A percentile compares a stretch with the other conserved stretches of the same genome.
phyloP scores from a whole-genome alignment of 371 early-diverging fungal species.

The Thermomucor indicae-seudaticae region DNA sequence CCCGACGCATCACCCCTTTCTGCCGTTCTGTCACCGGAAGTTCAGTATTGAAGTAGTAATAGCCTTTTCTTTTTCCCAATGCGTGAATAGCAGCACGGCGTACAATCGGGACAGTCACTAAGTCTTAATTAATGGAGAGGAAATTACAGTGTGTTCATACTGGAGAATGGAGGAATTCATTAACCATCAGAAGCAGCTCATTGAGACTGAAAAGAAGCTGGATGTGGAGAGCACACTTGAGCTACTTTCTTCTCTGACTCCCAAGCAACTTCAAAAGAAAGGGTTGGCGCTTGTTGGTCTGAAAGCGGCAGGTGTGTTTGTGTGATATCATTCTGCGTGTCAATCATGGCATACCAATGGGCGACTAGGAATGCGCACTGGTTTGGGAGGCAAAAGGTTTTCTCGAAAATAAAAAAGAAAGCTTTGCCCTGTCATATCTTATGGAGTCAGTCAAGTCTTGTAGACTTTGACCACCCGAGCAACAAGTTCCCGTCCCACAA shows the following conservation, averaged over 20 bases:
- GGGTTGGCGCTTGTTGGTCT: conserved; percentile 67
- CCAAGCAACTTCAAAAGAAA: conserved; percentile 62
- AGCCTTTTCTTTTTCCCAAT: too few relatives aligned
- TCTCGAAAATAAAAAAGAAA: background rate
- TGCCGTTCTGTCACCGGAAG: too few relatives aligned
- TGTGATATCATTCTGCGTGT: background rate
- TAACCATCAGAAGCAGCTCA: conserved; percentile 51
- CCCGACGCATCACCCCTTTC: too few relatives aligned
- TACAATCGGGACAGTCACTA: too few relatives aligned
- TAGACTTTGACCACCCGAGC: conserved; percentile 50
- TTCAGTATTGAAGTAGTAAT: too few relatives aligned
- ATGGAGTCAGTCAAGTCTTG: background rate
- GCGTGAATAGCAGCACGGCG: too few relatives aligned
- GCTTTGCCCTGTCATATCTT: background rate
- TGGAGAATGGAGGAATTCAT: conserved; percentile 36
- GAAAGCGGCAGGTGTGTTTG: conserved; percentile 46
- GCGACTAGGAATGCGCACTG: conserved; percentile 58
- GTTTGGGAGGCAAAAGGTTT: conserved; percentile 73
- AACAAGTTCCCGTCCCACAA: conserved; percentile 66
- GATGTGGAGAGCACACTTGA: conserved; percentile 61
- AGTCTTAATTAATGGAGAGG: too few relatives aligned
- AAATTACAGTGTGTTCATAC: too few relatives aligned
- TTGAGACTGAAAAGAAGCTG: conserved; percentile 57
- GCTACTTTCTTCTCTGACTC: conserved; percentile 46
- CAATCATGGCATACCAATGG: background rate